phyloP scores from a whole-genome alignment of 352 stramenopile species.

The Pythium dissotocum region DNA sequence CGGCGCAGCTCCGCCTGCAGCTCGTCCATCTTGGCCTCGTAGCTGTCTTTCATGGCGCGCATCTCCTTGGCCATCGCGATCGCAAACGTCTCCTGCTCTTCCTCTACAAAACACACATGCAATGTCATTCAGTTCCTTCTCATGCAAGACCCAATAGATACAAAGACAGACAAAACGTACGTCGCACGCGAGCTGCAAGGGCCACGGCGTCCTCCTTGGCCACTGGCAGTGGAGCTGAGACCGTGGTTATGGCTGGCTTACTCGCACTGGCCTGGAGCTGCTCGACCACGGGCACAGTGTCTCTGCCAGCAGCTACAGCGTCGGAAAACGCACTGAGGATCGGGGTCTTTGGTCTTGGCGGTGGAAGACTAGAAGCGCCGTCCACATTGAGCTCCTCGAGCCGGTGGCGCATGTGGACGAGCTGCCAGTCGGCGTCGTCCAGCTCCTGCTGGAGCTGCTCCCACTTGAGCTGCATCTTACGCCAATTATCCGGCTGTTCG shows the following conservation, averaged over 20 bases:
- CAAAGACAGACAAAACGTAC: conserved; percentile 7
- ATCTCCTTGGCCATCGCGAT: conserved; percentile 70
- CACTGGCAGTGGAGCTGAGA: neutral
- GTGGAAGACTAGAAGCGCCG: conserved; percentile 6
- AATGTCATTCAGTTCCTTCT: conserved; percentile 23
- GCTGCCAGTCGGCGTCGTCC: conserved; percentile 66
- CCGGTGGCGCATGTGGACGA: conserved; percentile 54
- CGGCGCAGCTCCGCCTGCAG: conserved; percentile 56
- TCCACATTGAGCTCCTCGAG: conserved; percentile 53
- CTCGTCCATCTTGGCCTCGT: conserved; percentile 65
- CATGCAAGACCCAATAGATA: neutral
- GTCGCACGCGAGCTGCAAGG: neutral
- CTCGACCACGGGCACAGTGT: conserved; percentile 54
- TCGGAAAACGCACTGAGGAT: conserved; percentile 63
- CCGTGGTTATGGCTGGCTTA: neutral
- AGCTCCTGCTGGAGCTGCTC: conserved; percentile 41
- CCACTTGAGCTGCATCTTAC: conserved; percentile 48
- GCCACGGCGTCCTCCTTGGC: neutral
- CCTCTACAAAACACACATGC: conserved; percentile 29
- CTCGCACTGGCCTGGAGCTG: conserved; percentile 44
- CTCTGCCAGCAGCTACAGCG: conserved; percentile 57
- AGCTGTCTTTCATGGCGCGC: conserved; percentile 63
- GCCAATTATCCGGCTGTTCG: conserved; percentile 44
- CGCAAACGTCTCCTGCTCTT: conserved; percentile 77
- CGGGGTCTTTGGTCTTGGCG: conserved; percentile 11